Evolutionary conservation across 1,284 basidiomycete species (phyloP), one percentile per base, ranked within the genome.

Genomic region (Xerocomus amazonicus): DNA sequence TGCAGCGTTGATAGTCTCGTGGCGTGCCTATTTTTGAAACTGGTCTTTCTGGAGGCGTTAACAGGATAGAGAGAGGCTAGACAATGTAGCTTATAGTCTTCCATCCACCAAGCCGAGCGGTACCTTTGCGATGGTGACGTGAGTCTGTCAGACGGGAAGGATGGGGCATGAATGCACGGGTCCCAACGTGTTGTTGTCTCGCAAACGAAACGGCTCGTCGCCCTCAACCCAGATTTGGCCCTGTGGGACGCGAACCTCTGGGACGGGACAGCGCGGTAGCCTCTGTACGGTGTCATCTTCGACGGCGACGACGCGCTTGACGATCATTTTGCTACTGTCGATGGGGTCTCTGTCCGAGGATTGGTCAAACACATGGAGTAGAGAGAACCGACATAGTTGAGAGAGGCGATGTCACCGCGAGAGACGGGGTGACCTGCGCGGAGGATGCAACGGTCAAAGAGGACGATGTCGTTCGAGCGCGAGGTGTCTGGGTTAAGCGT

Each of bases 161-260:
- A 23, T 4, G 19, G 19, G 19, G 19, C 4, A 13, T 31, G 2
- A 28, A 46, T 76, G 50, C 59, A 88, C 86, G 3, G 87, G 81
- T 26, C 87, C 87, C 60, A 86, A 87, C 9, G 71, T 66, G 62
- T 88, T 89, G 68, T 84, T 88, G 60, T 89, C 87, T 51, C 82
- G 74, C 9, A 81, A 85, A 51, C 78, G 73, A 36, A 54, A 53
- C 17, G 50, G 35, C 17, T 44, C 59, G 67, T 52, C 51, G 79
- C 85, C 85, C 77, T 89, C 87, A 43, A 90, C 74, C 87, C 87
- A 90, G 37, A 80, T 72, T 54, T 87, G 79, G 1, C 85, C 86
- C 53, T 67, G 55, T 2, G 85, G 84, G 28, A 90, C 62, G 17
- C 57, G 62, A 6, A 84, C 76, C 52, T 80, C 72, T 12, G 70